Evolutionary conservation across 257 asterid genomes (phyloP).

Genomic region (Sherardia arvensis): DNA sequence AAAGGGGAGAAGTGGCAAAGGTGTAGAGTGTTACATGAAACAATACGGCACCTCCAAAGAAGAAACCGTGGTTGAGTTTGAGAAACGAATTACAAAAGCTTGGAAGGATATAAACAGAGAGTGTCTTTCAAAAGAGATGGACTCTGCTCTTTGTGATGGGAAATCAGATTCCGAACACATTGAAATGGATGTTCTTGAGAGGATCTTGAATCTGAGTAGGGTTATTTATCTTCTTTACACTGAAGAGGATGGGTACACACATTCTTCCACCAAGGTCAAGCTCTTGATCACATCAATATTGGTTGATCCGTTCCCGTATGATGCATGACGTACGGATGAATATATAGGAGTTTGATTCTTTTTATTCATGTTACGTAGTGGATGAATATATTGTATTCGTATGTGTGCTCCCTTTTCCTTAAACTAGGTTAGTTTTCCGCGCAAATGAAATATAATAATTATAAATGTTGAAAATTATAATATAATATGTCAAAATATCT

Average conservation of each 20-base stretch:
- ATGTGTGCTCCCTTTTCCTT: too few species aligned
- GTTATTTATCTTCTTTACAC: constrained; percentile 6
- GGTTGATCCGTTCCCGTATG: constrained; percentile 1
- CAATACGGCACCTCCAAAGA: constrained; percentile 11
- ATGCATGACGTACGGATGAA: too few species aligned
- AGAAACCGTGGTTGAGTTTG: constrained; percentile 11
- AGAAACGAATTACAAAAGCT: constrained; percentile 10
- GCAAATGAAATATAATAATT: too few species aligned
- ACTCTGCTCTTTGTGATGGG: background rate
- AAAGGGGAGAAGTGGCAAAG: background rate
- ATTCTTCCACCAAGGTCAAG: constrained; percentile 2
- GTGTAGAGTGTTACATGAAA: constrained; percentile 16
- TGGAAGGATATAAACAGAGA: constrained; percentile 24
- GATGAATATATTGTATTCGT: too few species aligned
- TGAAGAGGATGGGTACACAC: constrained; percentile 10
- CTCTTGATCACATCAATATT: constrained; percentile 5
- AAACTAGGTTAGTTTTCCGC: too few species aligned
- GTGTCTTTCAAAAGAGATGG: background rate
- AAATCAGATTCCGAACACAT: background rate
- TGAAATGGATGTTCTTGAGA: background rate
- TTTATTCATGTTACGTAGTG: too few species aligned
- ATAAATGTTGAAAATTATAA: too few species aligned
- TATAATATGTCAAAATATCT: too few species aligned
- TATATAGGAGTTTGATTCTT: too few species aligned
- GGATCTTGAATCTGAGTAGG: constrained; percentile 1